Conservation (phyloP, 768 basidiomycete species). For the Paxillus involutus region DNA sequence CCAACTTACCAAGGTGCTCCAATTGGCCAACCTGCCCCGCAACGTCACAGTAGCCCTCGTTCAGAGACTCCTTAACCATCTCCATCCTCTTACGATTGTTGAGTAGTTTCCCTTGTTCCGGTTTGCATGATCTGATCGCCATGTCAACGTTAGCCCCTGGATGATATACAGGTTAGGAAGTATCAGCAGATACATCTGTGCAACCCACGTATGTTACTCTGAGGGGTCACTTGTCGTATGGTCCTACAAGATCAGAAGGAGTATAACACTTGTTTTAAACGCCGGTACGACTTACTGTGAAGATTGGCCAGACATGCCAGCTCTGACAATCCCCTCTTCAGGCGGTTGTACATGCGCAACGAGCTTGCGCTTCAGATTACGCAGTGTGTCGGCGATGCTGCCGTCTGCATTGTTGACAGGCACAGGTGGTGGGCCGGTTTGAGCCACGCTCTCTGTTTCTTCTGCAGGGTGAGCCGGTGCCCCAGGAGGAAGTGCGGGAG, state of each 20-base stretch:
- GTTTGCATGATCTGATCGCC: constrained; percentile 71
- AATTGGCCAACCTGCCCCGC: constrained; percentile 65
- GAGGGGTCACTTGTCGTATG: constrained; percentile 37
- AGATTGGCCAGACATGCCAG: constrained; percentile 12
- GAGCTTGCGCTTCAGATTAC: constrained; percentile 28
- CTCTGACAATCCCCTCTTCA: constrained; percentile 8
- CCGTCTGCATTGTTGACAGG: background rate
- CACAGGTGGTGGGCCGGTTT: constrained; percentile 1
- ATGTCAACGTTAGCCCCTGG: constrained; percentile 62
- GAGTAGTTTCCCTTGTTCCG: constrained; percentile 62
- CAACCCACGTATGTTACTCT: constrained; percentile 41
- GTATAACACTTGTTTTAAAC: background rate
- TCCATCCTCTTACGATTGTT: constrained; percentile 69
- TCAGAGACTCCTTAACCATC: constrained; percentile 68
- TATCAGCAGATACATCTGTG: background rate
- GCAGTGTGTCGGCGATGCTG: constrained; percentile 18
- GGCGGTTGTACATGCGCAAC: constrained; percentile 18
- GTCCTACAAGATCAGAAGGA: constrained; percentile 10
- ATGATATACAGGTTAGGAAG: constrained; percentile 1
- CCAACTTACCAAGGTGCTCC: constrained; percentile 52
- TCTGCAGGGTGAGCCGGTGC: constrained; percentile 2
- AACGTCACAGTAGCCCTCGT: constrained; percentile 82
- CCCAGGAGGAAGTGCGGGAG: background rate
- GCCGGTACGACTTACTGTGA: constrained; percentile 16
- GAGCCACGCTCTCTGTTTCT: background rate